Conservation (phyloP, 495 filamentous ascomycete species). For the Staphylotrichum tortipilum region DNA sequence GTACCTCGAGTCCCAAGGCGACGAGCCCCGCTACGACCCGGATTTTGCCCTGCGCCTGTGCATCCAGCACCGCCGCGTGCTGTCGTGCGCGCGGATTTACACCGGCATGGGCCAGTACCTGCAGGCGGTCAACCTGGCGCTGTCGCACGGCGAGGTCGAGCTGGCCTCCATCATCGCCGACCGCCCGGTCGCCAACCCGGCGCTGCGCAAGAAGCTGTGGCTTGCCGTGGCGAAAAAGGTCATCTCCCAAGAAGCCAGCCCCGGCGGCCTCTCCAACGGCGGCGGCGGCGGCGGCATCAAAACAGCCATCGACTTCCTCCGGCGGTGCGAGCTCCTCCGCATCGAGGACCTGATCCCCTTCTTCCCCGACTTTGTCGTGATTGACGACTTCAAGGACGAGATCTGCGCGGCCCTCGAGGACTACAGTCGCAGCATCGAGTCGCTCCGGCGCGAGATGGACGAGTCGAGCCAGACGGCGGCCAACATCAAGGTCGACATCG, state of each 20-base stretch:
- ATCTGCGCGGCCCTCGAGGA: slow-evolving; percentile 90
- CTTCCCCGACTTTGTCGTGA: slow-evolving; percentile 98
- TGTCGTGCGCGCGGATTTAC: slow-evolving; percentile 93
- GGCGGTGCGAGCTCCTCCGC: slow-evolving; percentile 78
- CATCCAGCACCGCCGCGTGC: slow-evolving; percentile 84
- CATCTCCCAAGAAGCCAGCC: slow-evolving; percentile 72
- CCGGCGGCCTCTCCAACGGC: too few species aligned
- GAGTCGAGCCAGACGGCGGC: slow-evolving; percentile 76
- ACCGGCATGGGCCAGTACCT: slow-evolving; percentile 87
- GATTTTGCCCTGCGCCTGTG: slow-evolving; percentile 95
- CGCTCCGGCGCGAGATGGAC: slow-evolving; percentile 91
- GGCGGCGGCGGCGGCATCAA: slow-evolving; percentile 92
- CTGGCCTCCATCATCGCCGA: slow-evolving; percentile 88
- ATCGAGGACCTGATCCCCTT: slow-evolving; percentile 98
- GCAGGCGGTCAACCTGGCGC: slow-evolving; percentile 83
- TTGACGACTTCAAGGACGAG: slow-evolving; percentile 97
- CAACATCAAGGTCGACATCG: slow-evolving; percentile 81
- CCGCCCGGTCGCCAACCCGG: slow-evolving; percentile 62
- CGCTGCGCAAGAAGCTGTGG: slow-evolving; percentile 91
- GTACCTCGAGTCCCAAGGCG: slow-evolving; percentile 71
- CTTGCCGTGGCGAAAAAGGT: slow-evolving; percentile 88
- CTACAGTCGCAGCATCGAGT: slow-evolving; percentile 82
- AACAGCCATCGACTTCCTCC: slow-evolving; percentile 87
- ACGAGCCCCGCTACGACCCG: slow-evolving; percentile 73
- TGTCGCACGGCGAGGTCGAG: slow-evolving; percentile 81